Evolutionary conservation across 164 flowering plant species (phyloP).

Genomic region (Chimonanthus praecox): DNA sequence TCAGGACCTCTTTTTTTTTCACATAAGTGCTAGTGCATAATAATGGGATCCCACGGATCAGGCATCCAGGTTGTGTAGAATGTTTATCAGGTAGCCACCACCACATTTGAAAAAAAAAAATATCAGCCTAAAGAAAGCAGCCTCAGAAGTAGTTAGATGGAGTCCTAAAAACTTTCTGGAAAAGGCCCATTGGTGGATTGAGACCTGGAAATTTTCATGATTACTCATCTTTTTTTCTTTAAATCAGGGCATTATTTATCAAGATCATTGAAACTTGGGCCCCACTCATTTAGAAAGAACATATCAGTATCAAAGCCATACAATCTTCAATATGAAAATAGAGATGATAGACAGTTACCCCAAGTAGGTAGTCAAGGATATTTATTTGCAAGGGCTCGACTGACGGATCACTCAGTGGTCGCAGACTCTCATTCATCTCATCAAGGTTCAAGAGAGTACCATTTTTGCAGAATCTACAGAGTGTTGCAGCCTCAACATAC

Average conservation of each 20-base stretch:
- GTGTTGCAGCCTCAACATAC: constrained; percentile 89
- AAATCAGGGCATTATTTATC: neutral
- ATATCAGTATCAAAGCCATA: neutral
- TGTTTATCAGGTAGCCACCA: neutral
- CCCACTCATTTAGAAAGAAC: neutral
- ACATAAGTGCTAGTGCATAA: neutral
- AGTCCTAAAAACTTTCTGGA: too few species aligned
- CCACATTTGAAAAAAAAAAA: neutral
- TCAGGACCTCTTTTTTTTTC: neutral
- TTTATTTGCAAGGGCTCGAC: constrained; percentile 82
- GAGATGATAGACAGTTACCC: constrained; percentile 42
- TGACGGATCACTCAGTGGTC: constrained; percentile 59
- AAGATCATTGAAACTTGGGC: neutral
- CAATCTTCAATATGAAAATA: too few species aligned
- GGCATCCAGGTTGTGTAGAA: neutral
- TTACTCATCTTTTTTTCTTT: too few species aligned
- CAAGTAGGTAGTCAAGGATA: constrained; percentile 77
- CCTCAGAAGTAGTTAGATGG: neutral
- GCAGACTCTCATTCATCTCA: constrained; percentile 63
- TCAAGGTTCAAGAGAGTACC: constrained; percentile 75
- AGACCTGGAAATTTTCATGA: neutral
- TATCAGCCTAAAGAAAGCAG: neutral
- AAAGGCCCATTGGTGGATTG: neutral
- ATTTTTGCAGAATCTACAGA: constrained; percentile 70
- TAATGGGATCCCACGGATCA: neutral